Evolutionary conservation across 2,329 filamentous ascomycete species (phyloP).

Genomic region (Neofusicoccum sp.): DNA sequence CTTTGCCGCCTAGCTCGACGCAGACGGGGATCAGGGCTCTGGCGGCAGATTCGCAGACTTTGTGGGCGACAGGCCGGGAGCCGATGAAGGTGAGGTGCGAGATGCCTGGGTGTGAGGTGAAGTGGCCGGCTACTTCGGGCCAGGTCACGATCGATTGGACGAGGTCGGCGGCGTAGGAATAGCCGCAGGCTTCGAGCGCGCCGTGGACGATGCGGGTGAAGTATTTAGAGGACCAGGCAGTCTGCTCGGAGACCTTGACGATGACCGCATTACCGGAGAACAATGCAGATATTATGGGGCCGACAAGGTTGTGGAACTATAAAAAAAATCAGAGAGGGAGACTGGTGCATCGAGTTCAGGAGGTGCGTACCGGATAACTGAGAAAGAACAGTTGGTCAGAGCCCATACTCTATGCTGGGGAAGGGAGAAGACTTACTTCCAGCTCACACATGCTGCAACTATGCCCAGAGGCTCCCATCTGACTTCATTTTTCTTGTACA

Average conservation of each 20-base stretch:
- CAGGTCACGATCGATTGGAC: conserved; percentile 86
- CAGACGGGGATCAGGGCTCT: conserved; percentile 83
- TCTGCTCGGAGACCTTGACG: conserved; percentile 93
- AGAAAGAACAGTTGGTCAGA: conserved; percentile 3
- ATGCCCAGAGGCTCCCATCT: conserved; percentile 90
- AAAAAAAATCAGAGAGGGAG: background rate
- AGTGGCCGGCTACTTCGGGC: conserved; percentile 73
- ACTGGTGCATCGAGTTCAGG: background rate
- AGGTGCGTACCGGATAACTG: conserved; percentile 44
- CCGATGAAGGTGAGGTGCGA: conserved; percentile 95
- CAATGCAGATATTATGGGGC: conserved; percentile 83
- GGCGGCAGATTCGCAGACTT: conserved; percentile 82
- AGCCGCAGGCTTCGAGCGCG: conserved; percentile 77
- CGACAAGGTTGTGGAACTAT: conserved; percentile 91
- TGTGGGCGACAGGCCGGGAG: conserved; percentile 78
- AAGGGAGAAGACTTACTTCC: conserved; percentile 67
- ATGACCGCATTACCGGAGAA: conserved; percentile 91
- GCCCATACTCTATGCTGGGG: background rate
- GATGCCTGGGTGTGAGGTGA: conserved; percentile 82
- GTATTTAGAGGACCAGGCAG: conserved; percentile 85
- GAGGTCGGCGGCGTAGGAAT: conserved; percentile 71
- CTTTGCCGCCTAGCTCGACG: conserved; percentile 92
- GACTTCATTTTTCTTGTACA: conserved; percentile 90
- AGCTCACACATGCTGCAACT: conserved; percentile 87
- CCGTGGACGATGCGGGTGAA: conserved; percentile 76